These are phyloP conservation scores for Cubamyces sp. DNA, from an alignment of 768 basidiomycete species.

Conservation along the genomic window DNA sequence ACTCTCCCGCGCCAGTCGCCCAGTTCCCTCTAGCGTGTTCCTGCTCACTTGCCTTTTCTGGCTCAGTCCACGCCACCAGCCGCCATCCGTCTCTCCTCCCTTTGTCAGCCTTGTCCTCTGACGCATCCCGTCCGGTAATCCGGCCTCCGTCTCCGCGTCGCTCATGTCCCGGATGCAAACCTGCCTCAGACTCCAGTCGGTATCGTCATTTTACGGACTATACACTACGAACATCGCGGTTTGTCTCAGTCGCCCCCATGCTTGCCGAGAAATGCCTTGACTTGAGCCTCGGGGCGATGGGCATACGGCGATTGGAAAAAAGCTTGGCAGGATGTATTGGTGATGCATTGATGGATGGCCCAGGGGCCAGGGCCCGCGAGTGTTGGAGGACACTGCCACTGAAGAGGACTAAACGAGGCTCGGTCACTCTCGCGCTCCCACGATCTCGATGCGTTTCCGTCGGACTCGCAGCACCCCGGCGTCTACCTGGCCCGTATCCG, in stretches of 20 bases:
- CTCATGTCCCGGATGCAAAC: not conserved
- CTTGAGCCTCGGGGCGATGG: not conserved
- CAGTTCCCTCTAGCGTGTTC: slow-evolving; percentile 5
- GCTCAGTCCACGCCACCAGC: not conserved
- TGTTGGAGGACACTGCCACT: slow-evolving; percentile 5
- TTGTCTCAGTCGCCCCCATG: not conserved
- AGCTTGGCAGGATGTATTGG: not conserved
- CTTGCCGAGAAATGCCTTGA: not conserved
- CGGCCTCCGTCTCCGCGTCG: not conserved
- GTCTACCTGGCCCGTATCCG: not conserved
- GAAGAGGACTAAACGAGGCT: too few relatives aligned
- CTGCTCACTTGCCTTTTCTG: slow-evolving; percentile 4
- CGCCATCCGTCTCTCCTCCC: slow-evolving; percentile 6
- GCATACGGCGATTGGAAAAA: not conserved
- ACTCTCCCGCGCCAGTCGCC: not conserved
- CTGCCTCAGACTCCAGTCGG: too few relatives aligned
- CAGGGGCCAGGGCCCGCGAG: not conserved
- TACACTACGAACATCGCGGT: not conserved
- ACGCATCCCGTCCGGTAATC: not conserved
- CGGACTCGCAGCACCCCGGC: not conserved
- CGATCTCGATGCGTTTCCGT: slow-evolving; percentile 9
- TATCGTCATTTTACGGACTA: too few relatives aligned
- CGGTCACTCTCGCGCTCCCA: not conserved
- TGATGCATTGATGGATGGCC: not conserved
- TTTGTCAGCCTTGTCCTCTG: slow-evolving; percentile 6